A percentile compares a stretch with the other conserved stretches of the same genome.
Evolutionary conservation across 371 early-diverging fungal genomes (phyloP).

Genomic region (Aphelidium insulamus): DNA sequence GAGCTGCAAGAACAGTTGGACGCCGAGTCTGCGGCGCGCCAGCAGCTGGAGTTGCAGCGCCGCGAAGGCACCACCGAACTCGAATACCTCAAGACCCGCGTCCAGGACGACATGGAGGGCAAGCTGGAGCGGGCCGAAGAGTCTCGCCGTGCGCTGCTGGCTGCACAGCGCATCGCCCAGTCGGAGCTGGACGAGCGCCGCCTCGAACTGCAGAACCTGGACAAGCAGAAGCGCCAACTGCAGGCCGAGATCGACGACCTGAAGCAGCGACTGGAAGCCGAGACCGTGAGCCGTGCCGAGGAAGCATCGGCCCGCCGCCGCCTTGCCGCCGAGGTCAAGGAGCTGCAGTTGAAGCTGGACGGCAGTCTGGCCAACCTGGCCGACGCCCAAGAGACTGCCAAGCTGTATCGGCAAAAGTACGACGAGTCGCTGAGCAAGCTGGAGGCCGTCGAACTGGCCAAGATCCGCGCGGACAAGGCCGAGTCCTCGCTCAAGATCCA

Average conservation of each 20-base stretch:
- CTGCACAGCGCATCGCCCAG: slow-evolving; percentile 39
- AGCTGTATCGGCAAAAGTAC: slow-evolving; percentile 23
- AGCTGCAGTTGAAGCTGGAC: slow-evolving; percentile 18
- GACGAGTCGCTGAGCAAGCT: slow-evolving; percentile 23
- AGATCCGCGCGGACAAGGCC: slow-evolving; percentile 33
- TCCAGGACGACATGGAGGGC: slow-evolving; percentile 32
- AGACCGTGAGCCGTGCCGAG: slow-evolving; percentile 26
- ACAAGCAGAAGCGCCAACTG: slow-evolving; percentile 27
- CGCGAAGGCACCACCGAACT: slow-evolving; percentile 17
- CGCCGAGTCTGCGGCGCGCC: slow-evolving; percentile 27
- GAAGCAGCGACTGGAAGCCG: slow-evolving; percentile 29
- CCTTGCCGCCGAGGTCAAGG: slow-evolving; percentile 20
- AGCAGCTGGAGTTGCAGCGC: slow-evolving; percentile 18
- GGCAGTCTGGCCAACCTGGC: slow-evolving; percentile 15
- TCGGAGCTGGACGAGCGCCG: slow-evolving; percentile 50
- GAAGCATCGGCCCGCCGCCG: slow-evolving; percentile 15
- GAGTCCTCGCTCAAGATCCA: slow-evolving; percentile 24
- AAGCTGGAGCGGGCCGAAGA: slow-evolving; percentile 52
- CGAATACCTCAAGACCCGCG: slow-evolving; percentile 23
- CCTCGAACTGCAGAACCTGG: slow-evolving; percentile 31
- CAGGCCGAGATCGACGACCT: slow-evolving; percentile 46
- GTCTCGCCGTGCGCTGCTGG: slow-evolving; percentile 40
- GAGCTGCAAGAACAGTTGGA: slow-evolving; percentile 32
- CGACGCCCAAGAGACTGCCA: slow-evolving; percentile 30
- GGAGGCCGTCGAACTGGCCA: slow-evolving; percentile 31